phyloP scores from a whole-genome alignment of 108 stramenopile species.

The Cyclostephanos invisitatus region DNA sequence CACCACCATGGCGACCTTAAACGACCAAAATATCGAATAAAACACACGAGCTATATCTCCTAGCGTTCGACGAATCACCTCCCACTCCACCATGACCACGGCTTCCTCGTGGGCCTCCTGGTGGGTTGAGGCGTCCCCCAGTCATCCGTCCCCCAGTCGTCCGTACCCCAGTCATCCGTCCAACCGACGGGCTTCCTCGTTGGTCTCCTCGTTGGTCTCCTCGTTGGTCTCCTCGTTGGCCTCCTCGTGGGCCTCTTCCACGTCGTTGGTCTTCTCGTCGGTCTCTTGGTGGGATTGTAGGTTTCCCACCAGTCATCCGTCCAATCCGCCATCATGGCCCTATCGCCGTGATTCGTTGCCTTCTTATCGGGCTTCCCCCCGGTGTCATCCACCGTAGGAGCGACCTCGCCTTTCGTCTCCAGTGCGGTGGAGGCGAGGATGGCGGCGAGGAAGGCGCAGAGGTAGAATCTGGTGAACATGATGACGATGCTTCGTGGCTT shows the following conservation, averaged over 20 bases:
- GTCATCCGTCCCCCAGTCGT: too few species aligned
- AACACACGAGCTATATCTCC: neutral
- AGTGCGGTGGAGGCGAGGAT: neutral
- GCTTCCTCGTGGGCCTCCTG: too few species aligned
- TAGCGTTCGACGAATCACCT: too few species aligned
- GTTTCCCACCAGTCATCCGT: neutral
- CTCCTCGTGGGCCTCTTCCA: neutral
- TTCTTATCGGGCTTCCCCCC: neutral
- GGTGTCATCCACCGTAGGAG: neutral
- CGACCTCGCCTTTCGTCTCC: neutral
- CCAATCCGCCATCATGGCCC: neutral
- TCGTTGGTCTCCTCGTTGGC: neutral
- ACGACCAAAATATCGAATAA: neutral
- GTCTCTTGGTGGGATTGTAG: neutral
- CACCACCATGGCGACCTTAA: neutral
- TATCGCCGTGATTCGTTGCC: neutral
- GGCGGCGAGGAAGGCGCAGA: neutral
- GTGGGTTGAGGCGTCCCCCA: neutral
- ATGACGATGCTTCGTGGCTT: neutral
- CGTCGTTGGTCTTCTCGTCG: neutral
- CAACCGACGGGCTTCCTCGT: too few species aligned
- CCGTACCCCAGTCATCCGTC: neutral
- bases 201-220: neutral
- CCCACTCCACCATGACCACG: too few species aligned
- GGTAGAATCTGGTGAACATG: neutral